Percentiles rank a stretch among this genome's conserved stretches.
phyloP scores from a whole-genome alignment of 768 basidiomycete genomes.

The Pisolithus sp. region DNA sequence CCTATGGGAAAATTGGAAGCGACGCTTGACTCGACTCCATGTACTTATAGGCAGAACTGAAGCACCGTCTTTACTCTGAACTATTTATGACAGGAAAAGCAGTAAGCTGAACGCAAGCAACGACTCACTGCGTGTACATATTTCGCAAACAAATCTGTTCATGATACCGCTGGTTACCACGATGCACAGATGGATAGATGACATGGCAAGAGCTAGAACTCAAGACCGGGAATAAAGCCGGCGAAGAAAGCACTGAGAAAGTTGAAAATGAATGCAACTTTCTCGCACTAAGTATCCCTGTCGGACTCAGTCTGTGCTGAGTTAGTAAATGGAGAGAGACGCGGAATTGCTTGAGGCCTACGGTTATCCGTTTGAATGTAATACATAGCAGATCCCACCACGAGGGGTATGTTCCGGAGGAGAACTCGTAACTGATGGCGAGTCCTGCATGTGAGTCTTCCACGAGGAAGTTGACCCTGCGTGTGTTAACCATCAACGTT shows the following conservation, averaged over 20 bases:
- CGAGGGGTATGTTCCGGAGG: too few species aligned
- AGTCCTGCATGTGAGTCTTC: not conserved
- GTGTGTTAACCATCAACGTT: not conserved
- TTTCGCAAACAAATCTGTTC: conserved; percentile 56
- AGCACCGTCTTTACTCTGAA: conserved; percentile 44
- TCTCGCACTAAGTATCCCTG: conserved; percentile 88
- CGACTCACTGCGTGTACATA: conserved; percentile 63
- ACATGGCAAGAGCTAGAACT: conserved; percentile 79
- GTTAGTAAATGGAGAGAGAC: not conserved
- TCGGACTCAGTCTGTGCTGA: conserved; percentile 70
- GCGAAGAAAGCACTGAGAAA: conserved; percentile 68
- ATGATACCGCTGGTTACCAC: conserved; percentile 63
- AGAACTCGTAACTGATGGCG: too few species aligned
- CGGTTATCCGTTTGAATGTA: too few species aligned
- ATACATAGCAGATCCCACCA: too few species aligned
- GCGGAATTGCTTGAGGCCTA: too few species aligned
- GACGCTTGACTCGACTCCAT: conserved; percentile 33
- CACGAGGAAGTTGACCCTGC: not conserved
- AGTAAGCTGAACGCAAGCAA: not conserved
- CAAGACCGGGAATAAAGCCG: conserved; percentile 77
- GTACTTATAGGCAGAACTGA: too few species aligned
- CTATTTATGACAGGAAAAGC: not conserved
- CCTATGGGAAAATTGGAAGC: too few species aligned
- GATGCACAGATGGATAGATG: conserved; percentile 81
- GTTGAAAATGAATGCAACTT: conserved; percentile 63